Evolutionary conservation across 2,329 filamentous ascomycete genomes (phyloP).

Genomic region (Blastomyces gilchristii): DNA sequence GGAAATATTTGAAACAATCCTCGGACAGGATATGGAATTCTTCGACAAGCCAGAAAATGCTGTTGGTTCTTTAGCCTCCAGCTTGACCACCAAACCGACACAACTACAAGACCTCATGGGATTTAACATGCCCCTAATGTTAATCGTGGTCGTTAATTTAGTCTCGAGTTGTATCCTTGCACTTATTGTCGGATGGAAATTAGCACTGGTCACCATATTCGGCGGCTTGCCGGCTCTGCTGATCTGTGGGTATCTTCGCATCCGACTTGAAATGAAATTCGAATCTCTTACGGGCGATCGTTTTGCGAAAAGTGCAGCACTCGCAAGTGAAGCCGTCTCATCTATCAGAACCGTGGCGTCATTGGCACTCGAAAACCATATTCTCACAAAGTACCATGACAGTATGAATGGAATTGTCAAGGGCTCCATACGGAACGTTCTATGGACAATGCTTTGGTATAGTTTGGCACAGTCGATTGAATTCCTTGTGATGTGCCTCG

Average conservation of each 20-base stretch:
- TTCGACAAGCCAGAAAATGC: constrained; percentile 19
- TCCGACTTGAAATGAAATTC: constrained; percentile 41
- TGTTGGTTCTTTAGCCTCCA: constrained; percentile 56
- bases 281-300: constrained; percentile 36
- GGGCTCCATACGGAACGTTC: constrained; percentile 17
- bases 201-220: constrained; percentile 54
- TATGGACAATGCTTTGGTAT: constrained; percentile 24
- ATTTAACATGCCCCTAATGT: constrained; percentile 66
- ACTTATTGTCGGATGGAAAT: constrained; percentile 66
- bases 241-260: constrained; percentile 28
- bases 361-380: constrained; percentile 38
- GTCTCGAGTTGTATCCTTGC: constrained; percentile 56
- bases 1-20: constrained; percentile 20
- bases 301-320: constrained; percentile 40
- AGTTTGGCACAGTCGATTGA: constrained; percentile 24
- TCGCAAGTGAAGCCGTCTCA: constrained; percentile 43
- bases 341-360: constrained; percentile 43
- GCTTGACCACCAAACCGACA: constrained; percentile 70
- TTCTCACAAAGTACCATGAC: constrained; percentile 30
- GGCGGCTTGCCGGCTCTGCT: constrained; percentile 34
- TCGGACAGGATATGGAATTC: constrained; percentile 23
- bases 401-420: constrained; percentile 20
- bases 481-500: constrained; percentile 7
- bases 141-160: constrained; percentile 65
- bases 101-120: constrained; percentile 50